Evolutionary conservation across 108 stramenopile species (phyloP).

Genomic region (Cyclotella baltica): DNA sequence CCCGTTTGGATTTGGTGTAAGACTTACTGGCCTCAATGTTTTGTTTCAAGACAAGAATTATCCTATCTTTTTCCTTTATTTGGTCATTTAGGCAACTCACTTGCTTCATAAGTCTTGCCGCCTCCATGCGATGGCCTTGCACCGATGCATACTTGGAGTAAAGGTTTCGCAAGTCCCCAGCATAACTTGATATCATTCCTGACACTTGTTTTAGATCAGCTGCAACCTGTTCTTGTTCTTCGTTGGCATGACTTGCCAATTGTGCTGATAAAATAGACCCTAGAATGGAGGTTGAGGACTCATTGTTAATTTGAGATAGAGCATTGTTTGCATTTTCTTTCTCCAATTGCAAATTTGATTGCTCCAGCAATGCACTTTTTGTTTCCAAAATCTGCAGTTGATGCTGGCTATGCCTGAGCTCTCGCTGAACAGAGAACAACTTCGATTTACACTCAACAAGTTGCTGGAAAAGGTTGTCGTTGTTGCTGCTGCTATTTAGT

Average conservation of each 20-base stretch:
- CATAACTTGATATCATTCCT: constrained; percentile 12
- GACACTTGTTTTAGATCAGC: constrained; percentile 10
- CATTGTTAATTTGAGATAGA: neutral
- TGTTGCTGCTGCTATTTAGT: neutral
- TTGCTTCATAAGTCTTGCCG: constrained; percentile 28
- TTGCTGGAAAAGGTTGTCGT: constrained; percentile 1
- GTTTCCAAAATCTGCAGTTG: neutral
- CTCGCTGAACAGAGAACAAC: neutral
- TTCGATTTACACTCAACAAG: neutral
- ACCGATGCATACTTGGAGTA: neutral
- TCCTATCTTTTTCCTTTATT: constrained; percentile 30
- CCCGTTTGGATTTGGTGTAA: neutral
- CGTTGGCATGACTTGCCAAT: neutral
- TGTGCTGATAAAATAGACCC: neutral
- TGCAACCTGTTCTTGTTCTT: constrained; percentile 5
- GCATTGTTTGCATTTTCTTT: neutral
- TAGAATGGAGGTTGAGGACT: neutral
- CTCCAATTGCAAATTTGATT: constrained; percentile 5
- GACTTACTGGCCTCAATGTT: constrained; percentile 19
- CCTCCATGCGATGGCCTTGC: constrained; percentile 7
- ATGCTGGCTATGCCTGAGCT: neutral
- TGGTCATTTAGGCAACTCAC: constrained; percentile 30
- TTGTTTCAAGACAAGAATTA: constrained; percentile 17
- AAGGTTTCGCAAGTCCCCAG: constrained; percentile 28
- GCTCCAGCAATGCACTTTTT: neutral